A percentile compares a stretch with the other conserved stretches of the same genome.
These are phyloP conservation scores for Clonostachys chloroleuca DNA, from an alignment of 2,329 filamentous ascomycete genomes.

Conservation along the genomic window DNA sequence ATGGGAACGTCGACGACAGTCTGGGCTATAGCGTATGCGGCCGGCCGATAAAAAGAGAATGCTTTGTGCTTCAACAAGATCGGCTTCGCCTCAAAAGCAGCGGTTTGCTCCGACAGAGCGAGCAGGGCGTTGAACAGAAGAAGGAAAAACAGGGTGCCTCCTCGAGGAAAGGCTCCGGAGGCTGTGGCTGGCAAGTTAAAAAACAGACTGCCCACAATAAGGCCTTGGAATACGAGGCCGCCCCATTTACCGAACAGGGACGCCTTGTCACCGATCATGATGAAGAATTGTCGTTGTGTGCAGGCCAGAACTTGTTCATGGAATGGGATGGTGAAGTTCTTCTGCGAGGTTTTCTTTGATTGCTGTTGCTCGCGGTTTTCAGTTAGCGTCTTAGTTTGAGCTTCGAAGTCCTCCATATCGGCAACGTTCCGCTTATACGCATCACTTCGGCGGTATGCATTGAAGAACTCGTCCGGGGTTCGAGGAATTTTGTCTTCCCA, in stretches of 20 bases:
- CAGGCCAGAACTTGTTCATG: slow-evolving; percentile 65
- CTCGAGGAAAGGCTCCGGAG: slow-evolving; percentile 55
- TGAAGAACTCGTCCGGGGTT: slow-evolving; percentile 61
- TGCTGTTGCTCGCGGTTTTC: slow-evolving; percentile 49
- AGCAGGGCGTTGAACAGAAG: slow-evolving; percentile 57
- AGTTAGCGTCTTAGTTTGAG: slow-evolving; percentile 48
- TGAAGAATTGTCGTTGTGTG: slow-evolving; percentile 73
- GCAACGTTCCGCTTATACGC: slow-evolving; percentile 55
- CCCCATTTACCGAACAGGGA: slow-evolving; percentile 77
- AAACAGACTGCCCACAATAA: slow-evolving; percentile 79
- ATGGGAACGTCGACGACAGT: slow-evolving; percentile 55
- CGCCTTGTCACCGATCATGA: slow-evolving; percentile 70
- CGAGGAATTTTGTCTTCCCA: slow-evolving; percentile 64
- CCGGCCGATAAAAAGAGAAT: slow-evolving; percentile 63
- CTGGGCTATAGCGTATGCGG: slow-evolving; percentile 51
- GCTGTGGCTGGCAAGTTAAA: slow-evolving; percentile 61
- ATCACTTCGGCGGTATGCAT: slow-evolving; percentile 59
- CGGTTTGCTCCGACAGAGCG: slow-evolving; percentile 69
- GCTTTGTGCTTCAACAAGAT: slow-evolving; percentile 68
- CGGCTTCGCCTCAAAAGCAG: slow-evolving; percentile 57
- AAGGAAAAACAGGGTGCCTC: slow-evolving; percentile 43
- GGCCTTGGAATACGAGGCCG: slow-evolving; percentile 67
- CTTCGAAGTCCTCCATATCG: slow-evolving; percentile 61
- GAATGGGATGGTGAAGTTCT: slow-evolving; percentile 74
- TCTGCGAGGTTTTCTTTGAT: slow-evolving; percentile 62